phyloP scores from a whole-genome alignment of 345 rosid genomes.

The Salix dunnii region DNA sequence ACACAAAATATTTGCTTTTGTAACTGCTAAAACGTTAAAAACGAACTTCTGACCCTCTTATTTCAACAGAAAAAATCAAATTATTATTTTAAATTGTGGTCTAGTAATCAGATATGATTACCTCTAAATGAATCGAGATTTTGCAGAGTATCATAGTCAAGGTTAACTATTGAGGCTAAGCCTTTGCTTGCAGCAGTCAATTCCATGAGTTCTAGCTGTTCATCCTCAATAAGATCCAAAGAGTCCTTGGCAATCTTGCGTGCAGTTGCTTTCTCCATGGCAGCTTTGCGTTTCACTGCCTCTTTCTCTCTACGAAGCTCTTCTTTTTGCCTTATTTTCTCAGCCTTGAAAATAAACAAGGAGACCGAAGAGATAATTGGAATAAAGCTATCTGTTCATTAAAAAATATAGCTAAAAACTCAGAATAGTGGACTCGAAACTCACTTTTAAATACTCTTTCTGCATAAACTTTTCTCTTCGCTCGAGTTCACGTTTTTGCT shows the following conservation, averaged over 20 bases:
- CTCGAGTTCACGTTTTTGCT: slow-evolving; percentile 88
- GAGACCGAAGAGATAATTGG: slow-evolving; percentile 12
- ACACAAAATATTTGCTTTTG: slow-evolving; percentile 8
- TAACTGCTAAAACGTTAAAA: not conserved
- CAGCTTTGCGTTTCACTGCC: slow-evolving; percentile 76
- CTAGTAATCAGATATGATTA: slow-evolving; percentile 12
- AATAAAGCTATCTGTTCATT: slow-evolving; percentile 4
- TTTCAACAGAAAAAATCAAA: not conserved
- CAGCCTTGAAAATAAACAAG: slow-evolving; percentile 56
- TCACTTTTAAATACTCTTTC: slow-evolving; percentile 67
- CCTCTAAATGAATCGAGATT: slow-evolving; percentile 85
- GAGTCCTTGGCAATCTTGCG: slow-evolving; percentile 96
- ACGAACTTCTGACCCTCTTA: not conserved
- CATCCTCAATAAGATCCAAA: slow-evolving; percentile 98
- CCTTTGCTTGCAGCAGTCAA: slow-evolving; percentile 89
- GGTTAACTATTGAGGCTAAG: slow-evolving; percentile 63
- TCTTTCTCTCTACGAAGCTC: slow-evolving; percentile 88
- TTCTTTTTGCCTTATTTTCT: slow-evolving; percentile 79
- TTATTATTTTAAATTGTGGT: not conserved
- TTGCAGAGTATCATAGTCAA: slow-evolving; percentile 77
- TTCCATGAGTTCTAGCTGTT: slow-evolving; percentile 98
- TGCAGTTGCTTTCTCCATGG: slow-evolving; percentile 95
- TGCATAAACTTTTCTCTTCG: slow-evolving; percentile 88
- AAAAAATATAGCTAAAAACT: not conserved
- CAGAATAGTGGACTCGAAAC: slow-evolving; percentile 12